phyloP scores from a whole-genome alignment of 2,329 filamentous ascomycete genomes.

The Aspergillus fumigatus region DNA sequence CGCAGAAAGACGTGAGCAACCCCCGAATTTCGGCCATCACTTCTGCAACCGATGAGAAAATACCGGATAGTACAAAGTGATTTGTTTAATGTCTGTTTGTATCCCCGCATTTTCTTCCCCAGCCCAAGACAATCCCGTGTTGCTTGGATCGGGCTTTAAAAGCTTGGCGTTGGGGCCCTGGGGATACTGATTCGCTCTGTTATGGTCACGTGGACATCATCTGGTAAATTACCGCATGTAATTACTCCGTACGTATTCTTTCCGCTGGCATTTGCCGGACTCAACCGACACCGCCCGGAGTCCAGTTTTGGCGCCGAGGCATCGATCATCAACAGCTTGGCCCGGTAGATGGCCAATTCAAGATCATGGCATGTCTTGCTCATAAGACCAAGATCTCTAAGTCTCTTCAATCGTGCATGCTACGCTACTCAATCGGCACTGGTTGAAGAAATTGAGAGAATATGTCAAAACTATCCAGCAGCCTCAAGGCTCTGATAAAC shows the following conservation, averaged over 20 bases:
- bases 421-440: not conserved
- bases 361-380: not conserved
- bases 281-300: slow-evolving; percentile 1
- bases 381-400: not conserved
- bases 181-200: not conserved
- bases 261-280: too few species aligned
- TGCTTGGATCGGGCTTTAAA: not conserved
- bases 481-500: slow-evolving; percentile 70
- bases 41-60: slow-evolving; percentile 3
- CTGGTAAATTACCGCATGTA: not conserved
- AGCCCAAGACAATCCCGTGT: slow-evolving; percentile 4
- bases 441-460: slow-evolving; percentile 10
- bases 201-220: fast-evolving
- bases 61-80: not conserved
- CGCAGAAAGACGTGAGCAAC: not conserved
- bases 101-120: slow-evolving; percentile 9
- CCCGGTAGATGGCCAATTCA: not conserved
- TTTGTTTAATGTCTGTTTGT: not conserved
- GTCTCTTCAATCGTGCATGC: not conserved
- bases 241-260: not conserved
- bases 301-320: slow-evolving; percentile 3
- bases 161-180: not conserved
- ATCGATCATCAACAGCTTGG: not conserved
- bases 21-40: not conserved
- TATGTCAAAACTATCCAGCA: slow-evolving; percentile 69